phyloP scores from a whole-genome alignment of 495 filamentous ascomycete genomes.

The Penicillium goetzii region DNA sequence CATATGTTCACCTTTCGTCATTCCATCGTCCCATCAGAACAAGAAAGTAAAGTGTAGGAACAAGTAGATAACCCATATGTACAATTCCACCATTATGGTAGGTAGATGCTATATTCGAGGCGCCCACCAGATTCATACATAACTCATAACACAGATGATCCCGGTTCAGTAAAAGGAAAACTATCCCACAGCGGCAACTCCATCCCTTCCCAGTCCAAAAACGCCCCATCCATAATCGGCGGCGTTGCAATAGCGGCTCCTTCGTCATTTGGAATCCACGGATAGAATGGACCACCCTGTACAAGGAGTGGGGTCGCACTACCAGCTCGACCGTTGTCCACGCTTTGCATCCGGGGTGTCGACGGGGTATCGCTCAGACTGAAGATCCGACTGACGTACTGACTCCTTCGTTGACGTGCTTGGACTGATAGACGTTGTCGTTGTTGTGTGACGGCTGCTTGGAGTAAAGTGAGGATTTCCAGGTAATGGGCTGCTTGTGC shows the following conservation, averaged over 20 bases:
- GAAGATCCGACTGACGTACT: constrained; percentile 46
- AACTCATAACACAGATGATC: constrained; percentile 22
- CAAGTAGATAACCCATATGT: no score
- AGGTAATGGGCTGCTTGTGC: constrained; percentile 48
- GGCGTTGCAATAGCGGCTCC: constrained; percentile 22
- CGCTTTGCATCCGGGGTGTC: constrained; percentile 13
- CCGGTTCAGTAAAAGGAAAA: constrained; percentile 41
- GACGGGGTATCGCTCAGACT: constrained; percentile 31
- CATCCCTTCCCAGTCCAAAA: constrained; percentile 41
- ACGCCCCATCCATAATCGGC: constrained; percentile 23
- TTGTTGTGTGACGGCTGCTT: constrained; percentile 39
- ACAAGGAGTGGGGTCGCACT: constrained; percentile 14
- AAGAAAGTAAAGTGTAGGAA: not conserved
- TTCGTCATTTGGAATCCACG: constrained; percentile 29
- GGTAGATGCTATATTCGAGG: not conserved
- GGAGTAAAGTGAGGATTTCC: constrained; percentile 40
- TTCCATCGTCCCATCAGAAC: not conserved
- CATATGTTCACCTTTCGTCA: not conserved
- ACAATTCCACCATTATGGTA: no score
- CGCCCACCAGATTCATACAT: not conserved
- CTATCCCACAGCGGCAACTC: constrained; percentile 42
- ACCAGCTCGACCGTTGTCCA: constrained; percentile 12
- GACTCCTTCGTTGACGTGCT: constrained; percentile 34
- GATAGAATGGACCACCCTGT: constrained; percentile 18
- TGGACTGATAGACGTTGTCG: constrained; percentile 37